A percentile compares a stretch with the other conserved stretches of the same genome.
phyloP scores from a whole-genome alignment of 495 filamentous ascomycete species.

The Aspergillus nanangensis region DNA sequence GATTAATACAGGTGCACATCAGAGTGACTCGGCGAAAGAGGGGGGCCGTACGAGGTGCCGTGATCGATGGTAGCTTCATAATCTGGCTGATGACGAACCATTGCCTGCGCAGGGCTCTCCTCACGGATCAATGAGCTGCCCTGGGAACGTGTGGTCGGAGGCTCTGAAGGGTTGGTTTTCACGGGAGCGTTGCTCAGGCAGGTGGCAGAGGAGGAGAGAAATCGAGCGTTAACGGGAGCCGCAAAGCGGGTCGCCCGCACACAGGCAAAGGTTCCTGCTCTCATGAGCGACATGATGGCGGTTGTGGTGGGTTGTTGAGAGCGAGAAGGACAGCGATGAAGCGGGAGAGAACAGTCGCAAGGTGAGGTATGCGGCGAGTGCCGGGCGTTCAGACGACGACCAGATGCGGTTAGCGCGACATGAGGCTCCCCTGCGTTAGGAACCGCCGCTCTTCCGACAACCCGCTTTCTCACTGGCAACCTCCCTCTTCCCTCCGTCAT shows the following conservation, averaged over 20 bases:
- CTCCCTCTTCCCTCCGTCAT: slow-evolving; percentile 31
- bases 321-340: slow-evolving; percentile 15
- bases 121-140: slow-evolving; percentile 48
- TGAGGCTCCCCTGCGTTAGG: slow-evolving; percentile 24
- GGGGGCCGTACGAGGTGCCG: slow-evolving; percentile 65
- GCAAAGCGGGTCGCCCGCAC: slow-evolving; percentile 30
- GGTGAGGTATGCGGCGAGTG: slow-evolving; percentile 34
- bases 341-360: slow-evolving; percentile 17
- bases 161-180: slow-evolving; percentile 39
- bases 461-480: slow-evolving; percentile 34
- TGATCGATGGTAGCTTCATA: slow-evolving; percentile 75
- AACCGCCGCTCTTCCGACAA: slow-evolving; percentile 37
- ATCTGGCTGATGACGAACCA: slow-evolving; percentile 67
- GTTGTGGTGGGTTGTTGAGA: slow-evolving; percentile 15
- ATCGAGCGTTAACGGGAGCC: slow-evolving; percentile 33
- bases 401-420: slow-evolving; percentile 37
- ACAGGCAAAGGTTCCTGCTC: slow-evolving; percentile 35
- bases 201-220: slow-evolving; percentile 25
- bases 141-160: slow-evolving; percentile 30
- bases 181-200: slow-evolving; percentile 20
- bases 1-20: neutral
- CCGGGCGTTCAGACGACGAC: slow-evolving; percentile 32
- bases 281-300: slow-evolving; percentile 41
- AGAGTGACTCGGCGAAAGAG: slow-evolving; percentile 1
- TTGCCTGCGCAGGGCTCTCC: slow-evolving; percentile 46